phyloP scores from a whole-genome alignment of 225 moss, liverwort and hornwort genomes.

The Pseudisothecium myosuroides region DNA sequence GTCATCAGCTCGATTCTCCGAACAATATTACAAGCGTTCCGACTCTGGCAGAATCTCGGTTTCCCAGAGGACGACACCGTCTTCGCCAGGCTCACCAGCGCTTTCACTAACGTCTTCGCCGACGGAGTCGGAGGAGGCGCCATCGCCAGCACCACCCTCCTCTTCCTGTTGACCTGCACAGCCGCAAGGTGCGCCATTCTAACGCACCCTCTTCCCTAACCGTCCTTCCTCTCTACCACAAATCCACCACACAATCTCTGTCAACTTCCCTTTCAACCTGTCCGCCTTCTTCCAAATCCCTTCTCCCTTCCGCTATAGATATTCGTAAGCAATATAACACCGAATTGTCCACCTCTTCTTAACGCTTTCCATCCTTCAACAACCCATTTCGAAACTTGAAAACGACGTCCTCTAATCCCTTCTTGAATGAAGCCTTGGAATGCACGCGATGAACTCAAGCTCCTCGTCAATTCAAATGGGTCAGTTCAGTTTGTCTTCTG shows the following conservation, averaged over 20 bases:
- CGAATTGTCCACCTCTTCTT: not conserved
- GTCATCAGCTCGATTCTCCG: conserved; percentile 44
- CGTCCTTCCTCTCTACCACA: not conserved
- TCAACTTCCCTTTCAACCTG: not conserved
- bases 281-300: not conserved
- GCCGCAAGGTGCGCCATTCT: conserved; percentile 23
- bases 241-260: not conserved
- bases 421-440: not conserved
- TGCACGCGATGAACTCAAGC: not conserved
- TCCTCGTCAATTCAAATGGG: not conserved
- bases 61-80: conserved; percentile 18
- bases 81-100: conserved; percentile 14
- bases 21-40: conserved; percentile 36
- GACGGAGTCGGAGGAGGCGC: conserved; percentile 42
- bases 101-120: conserved; percentile 32
- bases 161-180: conserved; percentile 16
- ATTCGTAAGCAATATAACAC: not conserved
- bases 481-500: not conserved
- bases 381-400: not conserved
- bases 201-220: not conserved
- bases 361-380: not conserved
- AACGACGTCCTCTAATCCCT: not conserved
- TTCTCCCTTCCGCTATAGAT: not conserved
- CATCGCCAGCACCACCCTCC: conserved; percentile 17
- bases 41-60: conserved; percentile 31